Evolutionary conservation across 2,329 filamentous ascomycete species (phyloP), one percentile per base, ranked within the genome.

Genomic region (Aureobasidium sp.): DNA sequence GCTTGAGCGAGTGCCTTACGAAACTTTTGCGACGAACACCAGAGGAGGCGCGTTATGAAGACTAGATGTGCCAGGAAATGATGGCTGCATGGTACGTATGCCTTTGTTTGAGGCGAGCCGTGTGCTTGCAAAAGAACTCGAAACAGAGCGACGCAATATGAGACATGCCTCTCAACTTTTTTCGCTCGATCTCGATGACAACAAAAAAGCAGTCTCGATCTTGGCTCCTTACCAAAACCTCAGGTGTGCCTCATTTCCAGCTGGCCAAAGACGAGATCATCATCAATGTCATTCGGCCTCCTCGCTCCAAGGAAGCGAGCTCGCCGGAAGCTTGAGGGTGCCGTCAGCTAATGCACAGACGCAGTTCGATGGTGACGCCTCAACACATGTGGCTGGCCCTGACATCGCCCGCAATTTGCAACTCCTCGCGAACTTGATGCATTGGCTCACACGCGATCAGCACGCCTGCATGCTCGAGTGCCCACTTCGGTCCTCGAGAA

Each of bases 401-500:
- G 42, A 60, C 44, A 44, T 42, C 10, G 23, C 37, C 46, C 15
- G n/a, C 46, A 42, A 29, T 32, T 34, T 51, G 57, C 57, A 60
- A 51, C 44, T 62, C n/a, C 4, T 39, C 27, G 41, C 50, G 60
- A 55, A 34, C 41, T 29, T 26, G 17, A 41, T 48, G 50, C 36
- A 58, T 39, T 48, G 48, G 27, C 39, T 48, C 51, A 32, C 60
- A 32, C 42, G 42, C 48, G 60, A 62, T 62, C 60, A 47, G 34
- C 60, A 62, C 51, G 42, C 51, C 32, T 56, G 50, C 60, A 62
- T 55, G 48, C 41, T 62, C 9, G 23, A 13, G 42, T 61, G 36
- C 57, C 57, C 47, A 50, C 58, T 61, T 47, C 58, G 37, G 46
- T 51, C 48, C 39, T 55, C 42, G 60, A 46, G 50, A 62, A 44